Base-by-base conservation (phyloP, 176 grass and related monocot genomes). In the Olyra latifolia region DNA sequence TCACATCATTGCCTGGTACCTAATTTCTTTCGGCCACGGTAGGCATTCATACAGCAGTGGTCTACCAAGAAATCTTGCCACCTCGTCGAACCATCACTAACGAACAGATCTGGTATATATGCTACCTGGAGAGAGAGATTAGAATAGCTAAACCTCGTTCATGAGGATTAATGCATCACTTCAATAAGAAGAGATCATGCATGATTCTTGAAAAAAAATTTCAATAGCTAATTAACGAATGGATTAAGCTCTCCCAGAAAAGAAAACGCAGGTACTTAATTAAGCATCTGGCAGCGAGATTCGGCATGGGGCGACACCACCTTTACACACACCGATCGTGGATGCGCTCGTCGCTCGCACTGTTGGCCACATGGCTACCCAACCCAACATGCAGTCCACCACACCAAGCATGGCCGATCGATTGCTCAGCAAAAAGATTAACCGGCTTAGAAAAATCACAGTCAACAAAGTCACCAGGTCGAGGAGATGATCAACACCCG, bases 1-100 rank as follows among this genome's bases (percentile, higher is more conserved):
- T 75, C 77, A 81, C 49, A 81, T 75, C 50, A 65, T 86, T 75
- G 41, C 16, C 15, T 9, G 17, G 11, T 67, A 69, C 84, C 85
- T 87, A 87, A 87, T 76, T 86, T 82, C n/a, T 82, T 81, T 76
- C 17, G 22, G 71, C 71, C 78, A 22, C 64, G 40, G 49, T 47
- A 59, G 42, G 17, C 12, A 23, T 80, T 66, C 84, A 60, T 75
- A 75, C 69, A 44, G 20, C 11, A 66, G 47, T 6, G 23, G 8
- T n/a, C n/a, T 11, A 60, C 73, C 55, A 16, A 74, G 15, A 29
- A 48, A 12, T 63, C 10, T 32, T 62, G 40, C 11, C 5, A 57
- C 8, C 3, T 24, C 7, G 5, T 46, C 14, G 50, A 80, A 58
- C 78, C 16, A 23, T 67, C 64, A 45, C 77, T 68, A 79, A 66